Base-by-base conservation (phyloP, 805 yeast species). In the Candida odintsovae region DNA sequence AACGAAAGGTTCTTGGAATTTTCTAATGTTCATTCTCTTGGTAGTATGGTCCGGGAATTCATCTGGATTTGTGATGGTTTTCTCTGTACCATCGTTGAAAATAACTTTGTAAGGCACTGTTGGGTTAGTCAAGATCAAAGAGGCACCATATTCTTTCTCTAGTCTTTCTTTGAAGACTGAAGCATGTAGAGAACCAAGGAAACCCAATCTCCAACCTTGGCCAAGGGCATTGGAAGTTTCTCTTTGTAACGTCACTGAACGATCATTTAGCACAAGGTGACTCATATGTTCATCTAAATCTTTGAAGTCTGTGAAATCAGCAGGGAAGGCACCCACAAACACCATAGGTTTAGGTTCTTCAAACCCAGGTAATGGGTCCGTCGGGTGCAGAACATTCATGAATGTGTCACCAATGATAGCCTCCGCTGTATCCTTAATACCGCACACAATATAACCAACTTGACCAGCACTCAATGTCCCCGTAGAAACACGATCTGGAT, bases 341-440 rank as follows among this genome's bases (percentile, higher is more conserved):
- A 92, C 98, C 98, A 94, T 94, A 1, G 98, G 97, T 64, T 94
- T 90, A 1, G 95, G 90, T 57, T 89, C 97, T 65, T 90, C 97
- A 64, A 92, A 94, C 1, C 98, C 98, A 1, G 95, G 96, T 22
- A 92, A 71, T 1, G 97, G 83, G 51, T 82, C 87, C 2, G 86
- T 81, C 37, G 72, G 74, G 20, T 65, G 61, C 5, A 84, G 85
- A 12, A 70, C 68, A 47, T 77, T 80, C 75, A 80, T 78, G 52
- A 89, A 76, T 0, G 99, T 92, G 62, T 92, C 99, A 29, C 99
- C 99, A 47, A 90, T 83, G 58, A 82, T 75, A 0, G 96, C 97
- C 56, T 90, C 96, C 19, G 78, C 68, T 1, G 95, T 83, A 51
- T 83, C 80, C 59, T 85, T 90, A 89, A 94, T 90, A 0, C 98